Evolutionary conservation across 2,329 filamentous ascomycete species (phyloP).

Genomic region (Helicocarpus griseus): DNA sequence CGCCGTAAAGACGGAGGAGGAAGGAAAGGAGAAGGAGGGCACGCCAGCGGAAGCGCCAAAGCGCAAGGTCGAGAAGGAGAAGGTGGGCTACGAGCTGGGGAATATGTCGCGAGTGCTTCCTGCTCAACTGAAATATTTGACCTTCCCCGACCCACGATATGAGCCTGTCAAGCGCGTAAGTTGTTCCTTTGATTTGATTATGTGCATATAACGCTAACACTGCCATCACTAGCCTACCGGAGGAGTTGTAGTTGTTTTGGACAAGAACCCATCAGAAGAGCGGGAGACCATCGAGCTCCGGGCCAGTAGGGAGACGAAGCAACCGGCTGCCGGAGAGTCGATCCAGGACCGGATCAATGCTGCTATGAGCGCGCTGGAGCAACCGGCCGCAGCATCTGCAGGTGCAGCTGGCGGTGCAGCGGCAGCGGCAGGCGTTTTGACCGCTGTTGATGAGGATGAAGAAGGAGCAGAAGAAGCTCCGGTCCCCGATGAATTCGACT

Average conservation of each 20-base stretch:
- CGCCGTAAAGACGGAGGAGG: slow-evolving; percentile 55
- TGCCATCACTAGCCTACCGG: slow-evolving; percentile 62
- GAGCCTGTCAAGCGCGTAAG: slow-evolving; percentile 83
- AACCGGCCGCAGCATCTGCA: slow-evolving; percentile 13
- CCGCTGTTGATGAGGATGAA: slow-evolving; percentile 67
- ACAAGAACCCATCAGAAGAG: slow-evolving; percentile 67
- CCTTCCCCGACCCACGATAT: slow-evolving; percentile 81
- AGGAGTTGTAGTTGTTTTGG: slow-evolving; percentile 81
- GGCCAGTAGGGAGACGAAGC: slow-evolving; percentile 58
- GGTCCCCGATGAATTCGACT: slow-evolving; percentile 37
- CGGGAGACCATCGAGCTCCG: slow-evolving; percentile 84
- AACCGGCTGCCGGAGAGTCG: slow-evolving; percentile 34
- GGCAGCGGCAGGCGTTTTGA: slow-evolving; percentile 70
- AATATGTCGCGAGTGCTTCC: slow-evolving; percentile 96
- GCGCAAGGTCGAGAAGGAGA: slow-evolving; percentile 93
- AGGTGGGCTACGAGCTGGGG: slow-evolving; percentile 88
- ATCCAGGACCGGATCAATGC: slow-evolving; percentile 34
- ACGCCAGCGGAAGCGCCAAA: slow-evolving; percentile 53
- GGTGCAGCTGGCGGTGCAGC: slow-evolving; percentile 46
- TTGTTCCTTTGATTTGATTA: slow-evolving; percentile 8
- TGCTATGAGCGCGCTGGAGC: slow-evolving; percentile 24
- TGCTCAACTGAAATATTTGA: slow-evolving; percentile 88
- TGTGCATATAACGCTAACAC: slow-evolving; percentile 31
- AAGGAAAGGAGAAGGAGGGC: slow-evolving; percentile 52
- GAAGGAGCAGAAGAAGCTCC: slow-evolving; percentile 40